phyloP scores from a whole-genome alignment of 1,284 basidiomycete species.

The Meira miltonrushii region DNA sequence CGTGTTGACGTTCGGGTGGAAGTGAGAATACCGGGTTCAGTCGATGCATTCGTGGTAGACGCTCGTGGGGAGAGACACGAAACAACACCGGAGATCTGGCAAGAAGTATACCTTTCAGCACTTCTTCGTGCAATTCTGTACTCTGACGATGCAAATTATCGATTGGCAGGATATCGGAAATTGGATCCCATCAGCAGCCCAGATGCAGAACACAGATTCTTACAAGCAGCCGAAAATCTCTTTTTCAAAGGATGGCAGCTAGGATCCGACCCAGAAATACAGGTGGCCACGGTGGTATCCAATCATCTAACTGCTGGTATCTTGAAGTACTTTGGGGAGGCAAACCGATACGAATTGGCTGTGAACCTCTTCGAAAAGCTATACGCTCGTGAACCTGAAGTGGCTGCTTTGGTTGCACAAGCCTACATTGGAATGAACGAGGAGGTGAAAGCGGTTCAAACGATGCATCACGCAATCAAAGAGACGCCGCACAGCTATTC shows the following conservation, averaged over 20 bases:
- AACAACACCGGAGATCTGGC: slow-evolving; percentile 87
- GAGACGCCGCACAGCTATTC: slow-evolving; percentile 87
- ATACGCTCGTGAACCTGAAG: slow-evolving; percentile 76
- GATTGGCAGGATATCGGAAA: slow-evolving; percentile 87
- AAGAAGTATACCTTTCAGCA: slow-evolving; percentile 92
- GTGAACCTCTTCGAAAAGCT: slow-evolving; percentile 94
- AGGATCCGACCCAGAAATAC: slow-evolving; percentile 95
- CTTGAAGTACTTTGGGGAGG: slow-evolving; percentile 94
- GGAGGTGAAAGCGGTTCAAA: slow-evolving; percentile 94
- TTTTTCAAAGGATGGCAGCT: slow-evolving; percentile 98
- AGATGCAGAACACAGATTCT: slow-evolving; percentile 82
- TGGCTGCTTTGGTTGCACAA: slow-evolving; percentile 77
- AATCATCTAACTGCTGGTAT: slow-evolving; percentile 93
- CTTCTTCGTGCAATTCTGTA: slow-evolving; percentile 85
- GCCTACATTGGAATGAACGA: slow-evolving; percentile 96
- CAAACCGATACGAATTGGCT: slow-evolving; percentile 75
- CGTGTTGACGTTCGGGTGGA: slow-evolving; percentile 94
- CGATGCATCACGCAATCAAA: slow-evolving; percentile 78
- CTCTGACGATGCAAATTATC: slow-evolving; percentile 87
- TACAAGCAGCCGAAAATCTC: slow-evolving; percentile 81
- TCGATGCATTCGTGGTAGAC: slow-evolving; percentile 89
- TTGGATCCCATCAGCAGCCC: slow-evolving; percentile 86
- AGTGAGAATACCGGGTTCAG: slow-evolving; percentile 95
- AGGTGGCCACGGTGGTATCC: slow-evolving; percentile 93
- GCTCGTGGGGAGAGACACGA: slow-evolving; percentile 88